These are phyloP conservation scores for Geotrichum candidum DNA, from an alignment of 1,139 yeast genomes.

Conservation along the genomic window DNA sequence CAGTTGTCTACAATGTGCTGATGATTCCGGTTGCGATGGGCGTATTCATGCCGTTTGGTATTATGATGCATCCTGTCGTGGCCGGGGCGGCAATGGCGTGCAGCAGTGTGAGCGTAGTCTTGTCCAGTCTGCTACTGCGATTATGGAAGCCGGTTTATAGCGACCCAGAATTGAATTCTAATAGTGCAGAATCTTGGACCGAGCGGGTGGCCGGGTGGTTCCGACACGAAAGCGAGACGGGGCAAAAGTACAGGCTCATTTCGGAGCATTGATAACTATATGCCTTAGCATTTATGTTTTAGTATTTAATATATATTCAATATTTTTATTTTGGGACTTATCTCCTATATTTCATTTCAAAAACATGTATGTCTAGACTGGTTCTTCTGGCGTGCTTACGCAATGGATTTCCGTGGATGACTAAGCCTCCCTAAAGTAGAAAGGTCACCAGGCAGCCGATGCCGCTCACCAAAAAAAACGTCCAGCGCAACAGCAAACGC, in stretches of 20 bases:
- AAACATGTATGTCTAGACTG: not conserved
- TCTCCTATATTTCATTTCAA: not conserved
- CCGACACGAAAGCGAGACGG: not conserved
- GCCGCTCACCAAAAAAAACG: not conserved
- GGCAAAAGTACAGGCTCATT: not conserved
- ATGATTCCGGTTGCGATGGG: conserved; percentile 99
- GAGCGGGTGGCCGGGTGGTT: not conserved
- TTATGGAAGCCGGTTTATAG: conserved; percentile 30
- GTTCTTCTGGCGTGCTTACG: not conserved
- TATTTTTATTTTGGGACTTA: not conserved
- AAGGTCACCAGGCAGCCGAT: not conserved
- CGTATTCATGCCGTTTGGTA: conserved; percentile 66
- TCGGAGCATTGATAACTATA: not conserved
- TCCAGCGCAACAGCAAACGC: not conserved
- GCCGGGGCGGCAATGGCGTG: conserved; percentile 87
- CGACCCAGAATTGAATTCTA: not conserved
- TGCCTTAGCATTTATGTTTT: not conserved
- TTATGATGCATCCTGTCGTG: conserved; percentile 81
- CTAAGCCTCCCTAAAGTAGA: not conserved
- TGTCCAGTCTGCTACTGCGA: conserved; percentile 62
- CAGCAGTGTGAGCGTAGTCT: conserved; percentile 82
- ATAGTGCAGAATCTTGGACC: not conserved
- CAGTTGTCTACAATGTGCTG: conserved; percentile 71
- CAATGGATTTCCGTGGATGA: not conserved
- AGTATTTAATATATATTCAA: not conserved